Conservation (phyloP, 352 stramenopile species). For the Globisporangium alternatum region DNA sequence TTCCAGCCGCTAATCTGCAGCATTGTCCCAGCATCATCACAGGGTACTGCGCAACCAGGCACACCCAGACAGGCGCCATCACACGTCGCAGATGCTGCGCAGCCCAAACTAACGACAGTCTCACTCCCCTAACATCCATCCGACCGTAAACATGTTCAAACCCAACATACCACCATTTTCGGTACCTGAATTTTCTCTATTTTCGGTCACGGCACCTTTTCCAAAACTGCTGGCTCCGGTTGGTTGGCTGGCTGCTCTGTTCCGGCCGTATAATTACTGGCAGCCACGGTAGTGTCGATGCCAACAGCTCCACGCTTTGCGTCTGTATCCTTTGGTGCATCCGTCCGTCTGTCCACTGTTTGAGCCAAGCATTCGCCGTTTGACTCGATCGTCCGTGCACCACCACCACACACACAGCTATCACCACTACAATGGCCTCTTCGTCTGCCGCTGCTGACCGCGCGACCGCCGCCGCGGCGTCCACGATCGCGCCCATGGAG, state of each 20-base stretch:
- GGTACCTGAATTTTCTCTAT: neutral
- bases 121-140: neutral
- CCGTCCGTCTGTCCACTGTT: neutral
- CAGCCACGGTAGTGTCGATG: neutral
- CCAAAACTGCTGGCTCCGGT: slow-evolving; percentile 16
- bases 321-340: slow-evolving; percentile 8
- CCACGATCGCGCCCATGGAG: slow-evolving; percentile 47
- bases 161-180: neutral
- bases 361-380: slow-evolving; percentile 11
- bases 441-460: slow-evolving; percentile 8
- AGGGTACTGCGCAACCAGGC: neutral
- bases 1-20: neutral
- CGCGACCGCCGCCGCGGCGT: slow-evolving; percentile 27
- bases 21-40: slow-evolving; percentile 4
- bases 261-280: slow-evolving; percentile 6
- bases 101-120: slow-evolving; percentile 4
- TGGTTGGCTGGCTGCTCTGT: neutral
- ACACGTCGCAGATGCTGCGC: slow-evolving; percentile 7
- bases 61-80: neutral
- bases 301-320: neutral
- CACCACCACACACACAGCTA: neutral
- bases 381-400: neutral
- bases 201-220: neutral
- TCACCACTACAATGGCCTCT: slow-evolving; percentile 5
- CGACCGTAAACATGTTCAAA: neutral